Base-by-base conservation (phyloP, 177 flowering plant genomes). In the Viscum album region DNA sequence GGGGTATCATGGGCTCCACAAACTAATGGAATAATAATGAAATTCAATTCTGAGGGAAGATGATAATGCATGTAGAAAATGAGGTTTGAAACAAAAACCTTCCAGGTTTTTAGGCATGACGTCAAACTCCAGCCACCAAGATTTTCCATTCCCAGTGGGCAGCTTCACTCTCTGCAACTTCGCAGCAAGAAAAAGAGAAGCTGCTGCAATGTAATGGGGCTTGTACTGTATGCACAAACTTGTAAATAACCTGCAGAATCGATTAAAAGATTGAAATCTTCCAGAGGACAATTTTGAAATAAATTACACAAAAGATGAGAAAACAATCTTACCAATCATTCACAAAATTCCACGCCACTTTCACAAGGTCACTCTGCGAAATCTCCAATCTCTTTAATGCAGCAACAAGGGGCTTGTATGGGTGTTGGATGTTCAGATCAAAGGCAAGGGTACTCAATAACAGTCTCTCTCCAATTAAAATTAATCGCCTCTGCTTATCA, bases 151-250 rank as follows among this genome's bases (percentile, higher is more conserved):
- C 30, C 73, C 78, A 31, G 76, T 50, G 33, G 87, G 87, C 52
- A 86, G 80, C 70, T 85, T 85, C 69, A 82, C 79, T 29, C 84
- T 81, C 72, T 64, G 76, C 68, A 78, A 73, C 70, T 80, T 85
- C 37, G 87, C 85, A 74, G 94, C 89, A 76, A 88, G 88, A 59
- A 64, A 84, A 61, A 83, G 2, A 26, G 89, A 79, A 54, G 86
- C 87, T 59, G 92, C 89, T n/a, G 92, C 89, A 74, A 88, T 81
- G 60, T 84, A 80, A 67, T 85, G 86, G 36, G 88, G 88, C 66
- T 83, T 86, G 76, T 78, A 86, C 73, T 84, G 85, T 82, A 88
- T 76, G 81, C 87, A 88, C 52, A 88, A 60, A 3, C 87, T 70
- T 10, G 86, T 85, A 23, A 80, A 69, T 19, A 84, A 76, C 87